Evolutionary conservation across 768 basidiomycete genomes (phyloP), one percentile per base, ranked within the genome.

Genomic region (Boletus barrowsii): DNA sequence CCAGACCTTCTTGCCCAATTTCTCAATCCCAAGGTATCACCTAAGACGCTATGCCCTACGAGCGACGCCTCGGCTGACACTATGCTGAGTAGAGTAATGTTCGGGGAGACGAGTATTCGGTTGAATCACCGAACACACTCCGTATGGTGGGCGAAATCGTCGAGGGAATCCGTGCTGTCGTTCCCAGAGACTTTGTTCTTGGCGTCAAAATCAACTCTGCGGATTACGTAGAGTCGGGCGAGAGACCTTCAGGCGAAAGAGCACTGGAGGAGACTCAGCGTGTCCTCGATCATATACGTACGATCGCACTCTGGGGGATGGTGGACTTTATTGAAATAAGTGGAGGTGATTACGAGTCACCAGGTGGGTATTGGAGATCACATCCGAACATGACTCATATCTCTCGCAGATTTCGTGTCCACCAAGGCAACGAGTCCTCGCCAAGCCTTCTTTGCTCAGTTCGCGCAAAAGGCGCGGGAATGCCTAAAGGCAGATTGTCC

Each of bases 311-410:
- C 37, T 90, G 90, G 84, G 77, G 78, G 1, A 70, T 73, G 17
- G 63, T 95, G 5, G 93, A 96, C 67, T 88, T 93, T 63, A 83
- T 96, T 47, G 93, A 96, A 69, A 81, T 96, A 55, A 90, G 87
- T 51, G 93, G 93, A 2, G 93, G 93, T 0, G 85, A 87, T 65
- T 96, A 95, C 60, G 89, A 92, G 63, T 81, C 77, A 17, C 87
- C 88, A 60, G 82, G 91, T 87, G 60, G 17, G 76, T 61, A 11
- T 0, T 3, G 26, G 14, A 5, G 29, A 39, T 18, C 3, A 42
- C 35, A 7, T 17, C 47, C 13, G 24, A 5, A 14, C 22, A 11
- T 26, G 24, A 11, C 54, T 55, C 22, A 56, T 46, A n/a, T 40
- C 18, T 0, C 1, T 49, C 5, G 7, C 47, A 84, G 83, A 78